phyloP scores from a whole-genome alignment of 768 basidiomycete genomes.

The Suillus paluster region DNA sequence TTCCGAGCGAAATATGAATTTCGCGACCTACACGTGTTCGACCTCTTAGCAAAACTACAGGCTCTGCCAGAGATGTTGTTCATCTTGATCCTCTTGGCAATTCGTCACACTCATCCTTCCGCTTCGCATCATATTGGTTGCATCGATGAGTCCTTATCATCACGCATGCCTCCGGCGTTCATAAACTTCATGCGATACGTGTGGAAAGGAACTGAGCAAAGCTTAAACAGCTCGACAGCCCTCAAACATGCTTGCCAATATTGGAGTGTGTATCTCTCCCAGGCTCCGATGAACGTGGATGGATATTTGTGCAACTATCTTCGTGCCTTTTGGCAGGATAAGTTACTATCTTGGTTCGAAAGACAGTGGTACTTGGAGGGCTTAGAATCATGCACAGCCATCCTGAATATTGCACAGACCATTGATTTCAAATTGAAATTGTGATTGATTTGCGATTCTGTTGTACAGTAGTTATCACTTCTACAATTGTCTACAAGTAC shows the following conservation, averaged over 20 bases:
- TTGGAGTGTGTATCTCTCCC: constrained; percentile 1
- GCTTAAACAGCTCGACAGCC: background rate
- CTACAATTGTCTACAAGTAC: too few species aligned
- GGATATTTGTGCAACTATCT: background rate
- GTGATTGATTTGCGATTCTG: background rate
- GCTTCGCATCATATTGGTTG: background rate
- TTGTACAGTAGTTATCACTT: background rate
- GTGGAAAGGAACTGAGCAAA: background rate
- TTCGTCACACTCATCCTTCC: background rate
- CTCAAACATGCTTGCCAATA: background rate
- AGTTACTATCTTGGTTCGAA: background rate
- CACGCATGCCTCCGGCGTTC: background rate
- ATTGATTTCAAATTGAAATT: background rate
- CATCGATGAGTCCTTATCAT: background rate
- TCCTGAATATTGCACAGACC: background rate
- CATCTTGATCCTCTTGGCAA: background rate
- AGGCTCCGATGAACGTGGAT: background rate
- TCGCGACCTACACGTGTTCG: background rate
- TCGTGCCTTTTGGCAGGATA: background rate
- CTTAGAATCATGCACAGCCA: constrained; percentile 1
- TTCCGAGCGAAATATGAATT: background rate
- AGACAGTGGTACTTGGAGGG: background rate
- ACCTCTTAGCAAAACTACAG: background rate
- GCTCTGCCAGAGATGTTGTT: background rate
- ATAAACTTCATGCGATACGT: background rate